Percentiles rank a stretch among this genome's conserved stretches.
phyloP scores from a whole-genome alignment of 1,284 basidiomycete species.

The Malassezia caprae region DNA sequence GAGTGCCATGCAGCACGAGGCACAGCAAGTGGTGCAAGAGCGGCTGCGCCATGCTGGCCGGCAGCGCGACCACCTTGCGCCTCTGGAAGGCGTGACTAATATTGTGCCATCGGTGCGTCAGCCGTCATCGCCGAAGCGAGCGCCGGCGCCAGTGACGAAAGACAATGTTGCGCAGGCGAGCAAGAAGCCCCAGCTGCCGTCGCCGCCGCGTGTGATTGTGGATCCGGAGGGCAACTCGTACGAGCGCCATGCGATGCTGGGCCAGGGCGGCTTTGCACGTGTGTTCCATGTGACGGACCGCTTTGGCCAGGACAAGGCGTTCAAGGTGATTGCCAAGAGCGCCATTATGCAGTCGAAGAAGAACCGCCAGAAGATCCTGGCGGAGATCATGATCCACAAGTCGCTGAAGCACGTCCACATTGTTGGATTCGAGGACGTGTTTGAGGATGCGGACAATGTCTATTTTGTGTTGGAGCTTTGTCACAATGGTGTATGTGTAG shows the following conservation, averaged over 20 bases:
- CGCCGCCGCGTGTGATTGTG: slow-evolving; percentile 36
- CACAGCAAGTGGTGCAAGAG: slow-evolving; percentile 5
- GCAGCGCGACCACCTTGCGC: slow-evolving; percentile 10
- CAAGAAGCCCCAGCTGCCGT: slow-evolving; percentile 38
- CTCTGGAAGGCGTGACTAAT: slow-evolving; percentile 7
- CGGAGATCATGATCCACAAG: slow-evolving; percentile 95
- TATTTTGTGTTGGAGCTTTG: slow-evolving; percentile 95
- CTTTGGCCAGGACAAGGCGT: slow-evolving; percentile 45
- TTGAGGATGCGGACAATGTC: slow-evolving; percentile 88
- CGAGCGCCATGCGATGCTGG: slow-evolving; percentile 32
- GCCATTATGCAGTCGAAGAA: slow-evolving; percentile 48
- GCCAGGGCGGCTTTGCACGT: slow-evolving; percentile 48
- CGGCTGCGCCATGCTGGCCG: slow-evolving; percentile 2
- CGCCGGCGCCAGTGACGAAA: slow-evolving; percentile 10
- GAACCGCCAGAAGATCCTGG: slow-evolving; percentile 63
- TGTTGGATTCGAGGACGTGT: slow-evolving; percentile 82
- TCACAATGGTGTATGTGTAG: slow-evolving; percentile 59
- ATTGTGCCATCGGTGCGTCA: slow-evolving; percentile 6
- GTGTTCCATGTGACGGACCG: slow-evolving; percentile 45
- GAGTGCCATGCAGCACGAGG: slow-evolving; percentile 10
- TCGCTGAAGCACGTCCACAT: slow-evolving; percentile 85
- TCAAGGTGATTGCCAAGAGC: slow-evolving; percentile 51
- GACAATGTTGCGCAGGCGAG: slow-evolving; percentile 10
- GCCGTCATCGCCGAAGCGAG: slow-evolving; percentile 8
- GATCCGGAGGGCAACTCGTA: slow-evolving; percentile 31